Evolutionary conservation across 805 yeast species (phyloP), one percentile per base, ranked within the genome.

Genomic region (Isabelozyma pseudorhagii): DNA sequence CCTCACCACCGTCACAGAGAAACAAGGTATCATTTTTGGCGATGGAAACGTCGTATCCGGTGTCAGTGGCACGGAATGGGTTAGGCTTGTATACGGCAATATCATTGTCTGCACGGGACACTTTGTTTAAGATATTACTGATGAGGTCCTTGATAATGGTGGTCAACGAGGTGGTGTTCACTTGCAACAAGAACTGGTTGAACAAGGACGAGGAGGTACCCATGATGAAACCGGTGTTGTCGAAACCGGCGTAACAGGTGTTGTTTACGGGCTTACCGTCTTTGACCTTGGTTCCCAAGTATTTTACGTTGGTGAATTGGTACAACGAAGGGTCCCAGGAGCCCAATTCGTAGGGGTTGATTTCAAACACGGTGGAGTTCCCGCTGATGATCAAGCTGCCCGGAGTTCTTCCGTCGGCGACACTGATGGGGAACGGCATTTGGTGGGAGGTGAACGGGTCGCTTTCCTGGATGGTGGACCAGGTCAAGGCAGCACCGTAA

Each of bases 171-270:
- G 58, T 59, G 17, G 81, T 63, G 62, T 85, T 83, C 50, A 87
- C 64, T 54, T 78, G 77, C 42, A 85, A 66, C 15, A 88, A 61
- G 46, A 85, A 72, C 63, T 82, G 83, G 62, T 87, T 89, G 74
- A 90, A 90, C 44, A 90, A 67, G 1, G 93, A 77, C 2, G 96
- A 86, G 1, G 96, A 88, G 6, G 96, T 84, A 38, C 96, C 97
- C 69, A 89, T 72, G 31, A 88, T 69, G 61, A 82, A 91, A 6
- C 96, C 96, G 7, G 88, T 84, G 58, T 89, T 89, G 66, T 91
- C 97, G 51, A 78, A 84, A 2, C 93, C 92, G 2, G 71, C 78
- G 50, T 80, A 68, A 68, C 97, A 91, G 3, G 56, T 56, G 40
- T 66, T 66, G 46, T 57, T 57, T 5, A 60, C 58, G 8, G 89